Evolutionary conservation across 805 yeast species (phyloP), one percentile per base, ranked within the genome.

Genomic region (Hanseniaspora pseudoguilliermondii): DNA sequence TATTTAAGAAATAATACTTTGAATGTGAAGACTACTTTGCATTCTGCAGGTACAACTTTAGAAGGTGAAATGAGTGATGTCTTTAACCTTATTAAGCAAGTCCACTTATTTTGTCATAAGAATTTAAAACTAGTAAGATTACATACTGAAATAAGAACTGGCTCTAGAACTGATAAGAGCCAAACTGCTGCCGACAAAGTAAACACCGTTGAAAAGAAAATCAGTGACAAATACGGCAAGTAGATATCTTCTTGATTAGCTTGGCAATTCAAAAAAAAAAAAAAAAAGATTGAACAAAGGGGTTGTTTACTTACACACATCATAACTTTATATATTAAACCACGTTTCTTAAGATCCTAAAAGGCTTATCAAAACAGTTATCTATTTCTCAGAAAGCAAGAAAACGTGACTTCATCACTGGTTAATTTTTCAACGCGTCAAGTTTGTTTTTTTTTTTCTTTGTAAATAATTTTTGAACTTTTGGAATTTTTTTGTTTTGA

Each of bases 31-130:
- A 80, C 83, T 59, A 80, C 86, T 1, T 71, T 88, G 58, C 96
- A 88, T 69, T 84, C 95, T 61, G 96, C 96, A 2, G 96, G 96
- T 3, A 88, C 96, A 7, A 87, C 96, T 1, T 81, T 84, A 61
- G 80, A 85, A 63, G 96, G 96, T 1, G 89, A 88, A n/a, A 89
- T 96, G 96, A 80, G 81, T 63, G 89, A 84, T 55, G 96, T 89
- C 1, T 83, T 82, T 80, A 79, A 75, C 36, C 69, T 86, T 54
- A 83, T 88, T 62, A 96, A 96, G 8, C 77, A 79, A 61, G 71
- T 87, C 62, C 96, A 88, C 64, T 82, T 83, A 63, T 72, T 73
- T 47, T 76, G 86, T 54, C 96, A 88, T 64, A 74, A 74, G 4
- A 73, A 77, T 60, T 38, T 55, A 9, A 95, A 95, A 1, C 80